phyloP scores from a whole-genome alignment of 2,329 filamentous ascomycete species.

The Lasiodiplodia citricola region DNA sequence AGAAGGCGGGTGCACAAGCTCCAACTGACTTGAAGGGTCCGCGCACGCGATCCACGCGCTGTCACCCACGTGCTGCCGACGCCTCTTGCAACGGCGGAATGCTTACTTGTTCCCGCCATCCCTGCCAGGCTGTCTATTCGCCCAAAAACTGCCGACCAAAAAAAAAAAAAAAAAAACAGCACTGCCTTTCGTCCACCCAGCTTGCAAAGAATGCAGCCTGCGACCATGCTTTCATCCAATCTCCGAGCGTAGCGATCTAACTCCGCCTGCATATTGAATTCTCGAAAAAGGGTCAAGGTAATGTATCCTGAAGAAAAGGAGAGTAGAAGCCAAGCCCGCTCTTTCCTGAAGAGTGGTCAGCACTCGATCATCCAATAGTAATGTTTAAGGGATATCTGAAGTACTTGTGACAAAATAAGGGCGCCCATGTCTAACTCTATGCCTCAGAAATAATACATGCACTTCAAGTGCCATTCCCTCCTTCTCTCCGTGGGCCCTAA shows the following conservation, averaged over 20 bases:
- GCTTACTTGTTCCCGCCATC: neutral
- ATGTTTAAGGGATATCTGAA: neutral
- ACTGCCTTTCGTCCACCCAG: neutral
- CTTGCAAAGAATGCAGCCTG: neutral
- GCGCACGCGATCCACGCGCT: neutral
- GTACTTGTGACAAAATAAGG: neutral
- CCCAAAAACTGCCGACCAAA: neutral
- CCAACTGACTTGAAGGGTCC: neutral
- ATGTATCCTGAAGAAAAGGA: conserved; percentile 9
- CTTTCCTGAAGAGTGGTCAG: neutral
- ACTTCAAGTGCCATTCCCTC: neutral
- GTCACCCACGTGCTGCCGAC: conserved; percentile 1
- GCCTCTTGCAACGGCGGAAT: neutral
- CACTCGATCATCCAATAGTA: neutral
- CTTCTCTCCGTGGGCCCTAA: neutral
- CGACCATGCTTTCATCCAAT: conserved; percentile 15
- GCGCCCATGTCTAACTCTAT: neutral
- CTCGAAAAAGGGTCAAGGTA: neutral
- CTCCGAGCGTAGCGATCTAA: conserved; percentile 21
- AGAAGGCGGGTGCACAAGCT: neutral
- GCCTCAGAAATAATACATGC: neutral
- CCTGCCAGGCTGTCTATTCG: neutral
- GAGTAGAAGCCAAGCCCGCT: neutral
- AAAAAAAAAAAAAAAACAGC: no score
- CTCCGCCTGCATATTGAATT: conserved; percentile 9